Evolutionary conservation across 805 yeast species (phyloP).

Genomic region (Clavispora phyllophila): DNA sequence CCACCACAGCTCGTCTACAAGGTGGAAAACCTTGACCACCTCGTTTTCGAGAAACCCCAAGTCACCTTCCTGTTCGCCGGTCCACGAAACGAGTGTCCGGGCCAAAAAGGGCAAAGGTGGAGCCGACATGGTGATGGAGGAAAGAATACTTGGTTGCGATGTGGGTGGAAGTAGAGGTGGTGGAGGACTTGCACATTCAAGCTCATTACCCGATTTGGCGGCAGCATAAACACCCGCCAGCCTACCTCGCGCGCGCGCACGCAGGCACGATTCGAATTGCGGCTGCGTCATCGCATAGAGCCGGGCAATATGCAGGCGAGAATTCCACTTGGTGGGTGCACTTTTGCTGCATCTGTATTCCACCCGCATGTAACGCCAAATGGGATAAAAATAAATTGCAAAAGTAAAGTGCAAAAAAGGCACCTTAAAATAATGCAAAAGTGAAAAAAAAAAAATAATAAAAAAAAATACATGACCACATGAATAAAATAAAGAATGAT

Average conservation of each 20-base stretch:
- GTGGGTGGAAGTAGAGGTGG: neutral
- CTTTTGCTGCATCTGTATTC: no score
- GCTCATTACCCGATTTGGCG: constrained; percentile 11
- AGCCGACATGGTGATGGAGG: neutral
- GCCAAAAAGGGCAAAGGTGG: constrained; percentile 58
- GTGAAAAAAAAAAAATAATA: no score
- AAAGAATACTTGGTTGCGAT: neutral
- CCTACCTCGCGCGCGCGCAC: neutral
- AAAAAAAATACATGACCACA: no score
- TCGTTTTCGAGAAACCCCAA: constrained; percentile 94
- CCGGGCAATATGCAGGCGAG: no score
- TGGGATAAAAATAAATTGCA: no score
- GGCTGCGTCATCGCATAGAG: neutral
- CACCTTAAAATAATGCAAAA: no score
- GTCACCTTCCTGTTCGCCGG: constrained; percentile 86
- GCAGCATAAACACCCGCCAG: constrained; percentile 4
- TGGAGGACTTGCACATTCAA: neutral
- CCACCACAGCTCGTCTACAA: constrained; percentile 91
- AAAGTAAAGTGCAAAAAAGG: no score
- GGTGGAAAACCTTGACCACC: constrained; percentile 71
- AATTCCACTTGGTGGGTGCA: no score
- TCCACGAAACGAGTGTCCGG: constrained; percentile 85
- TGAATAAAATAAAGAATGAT: no score
- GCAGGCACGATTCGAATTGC: neutral
- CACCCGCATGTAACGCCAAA: no score